Evolutionary conservation across 176 grass and related monocot species (phyloP), one percentile per base, ranked within the genome.

Genomic region (Luzula sylvatica): DNA sequence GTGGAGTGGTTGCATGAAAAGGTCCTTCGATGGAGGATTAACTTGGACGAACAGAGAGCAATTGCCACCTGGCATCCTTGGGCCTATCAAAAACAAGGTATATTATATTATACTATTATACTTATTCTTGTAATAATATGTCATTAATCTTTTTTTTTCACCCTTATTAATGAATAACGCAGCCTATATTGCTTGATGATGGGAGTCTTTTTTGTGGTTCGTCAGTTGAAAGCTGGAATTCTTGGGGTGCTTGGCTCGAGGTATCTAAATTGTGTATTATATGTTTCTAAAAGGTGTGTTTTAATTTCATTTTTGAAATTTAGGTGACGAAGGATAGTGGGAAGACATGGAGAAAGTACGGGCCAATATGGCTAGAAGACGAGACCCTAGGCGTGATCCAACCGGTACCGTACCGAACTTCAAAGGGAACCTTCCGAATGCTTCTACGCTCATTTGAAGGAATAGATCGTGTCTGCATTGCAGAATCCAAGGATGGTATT

Each of bases 201-300:
- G 84, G 80, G 5, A 63, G 65, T 23, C 68, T 96, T 30, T 66
- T 89, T 4, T 96, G 92, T 44, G 92, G 92, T 39, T 96, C 92
- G 35, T 96, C 92, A 3, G 85, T 96, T 52, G 92, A 96, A 79
- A 96, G 92, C 64, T 96, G 92, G 92, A 96, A 96, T 32, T 96
- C 92, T 15, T 96, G 92, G 92, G 92, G 92, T 52, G 74, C 92
- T 56, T 96, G 92, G 92, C 58, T 96, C 21, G 85, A 96, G 84
- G 90, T 88, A 87, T 49, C 9, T 12, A 26, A 49, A 41, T 49
- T 35, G 5, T 35, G 5, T 2, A 4, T 35, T 35, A 35, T 35
- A 7, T 35, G 9, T 35, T 35, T 7, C 30, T 9, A 7, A 35
- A 35, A 7, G 9, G 9, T 35, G 9, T 35, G 9, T 35, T 35